These are phyloP conservation scores for Metschnikowia similis DNA, from an alignment of 805 yeast species.

Conservation along the genomic window DNA sequence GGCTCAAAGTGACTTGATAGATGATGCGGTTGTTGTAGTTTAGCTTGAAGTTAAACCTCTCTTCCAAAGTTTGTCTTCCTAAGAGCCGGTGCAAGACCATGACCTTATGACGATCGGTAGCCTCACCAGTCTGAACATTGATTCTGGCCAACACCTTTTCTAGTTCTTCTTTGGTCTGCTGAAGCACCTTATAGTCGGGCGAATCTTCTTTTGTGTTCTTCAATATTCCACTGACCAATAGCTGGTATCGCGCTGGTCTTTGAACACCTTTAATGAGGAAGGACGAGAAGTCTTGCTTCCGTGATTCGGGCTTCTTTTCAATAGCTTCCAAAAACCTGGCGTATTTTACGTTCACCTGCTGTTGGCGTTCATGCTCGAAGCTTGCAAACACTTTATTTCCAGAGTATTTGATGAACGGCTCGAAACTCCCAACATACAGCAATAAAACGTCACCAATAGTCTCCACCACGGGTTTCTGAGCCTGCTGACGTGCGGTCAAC, in stretches of 20 bases:
- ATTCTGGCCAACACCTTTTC: constrained; percentile 72
- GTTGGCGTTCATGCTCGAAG: constrained; percentile 91
- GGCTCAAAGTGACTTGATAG: constrained; percentile 66
- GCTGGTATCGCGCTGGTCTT: constrained; percentile 90
- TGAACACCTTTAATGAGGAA: constrained; percentile 94
- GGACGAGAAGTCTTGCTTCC: constrained; percentile 88
- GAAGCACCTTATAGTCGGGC: constrained; percentile 65
- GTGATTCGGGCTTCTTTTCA: constrained; percentile 75
- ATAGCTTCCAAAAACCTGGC: constrained; percentile 92
- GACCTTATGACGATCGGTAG: constrained; percentile 86
- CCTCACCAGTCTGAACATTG: constrained; percentile 86
- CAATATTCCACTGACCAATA: constrained; percentile 74
- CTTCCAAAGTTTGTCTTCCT: constrained; percentile 76
- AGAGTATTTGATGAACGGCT: constrained; percentile 89
- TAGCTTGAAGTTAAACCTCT: constrained; percentile 79
- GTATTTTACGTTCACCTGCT: constrained; percentile 82
- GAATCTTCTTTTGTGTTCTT: constrained; percentile 76
- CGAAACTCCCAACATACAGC: constrained; percentile 80
- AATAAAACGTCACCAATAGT: constrained; percentile 84
- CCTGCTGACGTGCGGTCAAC: constrained; percentile 76
- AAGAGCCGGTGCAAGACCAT: constrained; percentile 58
- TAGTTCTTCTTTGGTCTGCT: constrained; percentile 70
- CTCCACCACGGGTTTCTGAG: constrained; percentile 75
- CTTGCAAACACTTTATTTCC: constrained; percentile 94
- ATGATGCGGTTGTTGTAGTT: constrained; percentile 78